Base-by-base conservation (phyloP, 2,329 filamentous ascomycete species). In the Phialocephala subalpina region DNA sequence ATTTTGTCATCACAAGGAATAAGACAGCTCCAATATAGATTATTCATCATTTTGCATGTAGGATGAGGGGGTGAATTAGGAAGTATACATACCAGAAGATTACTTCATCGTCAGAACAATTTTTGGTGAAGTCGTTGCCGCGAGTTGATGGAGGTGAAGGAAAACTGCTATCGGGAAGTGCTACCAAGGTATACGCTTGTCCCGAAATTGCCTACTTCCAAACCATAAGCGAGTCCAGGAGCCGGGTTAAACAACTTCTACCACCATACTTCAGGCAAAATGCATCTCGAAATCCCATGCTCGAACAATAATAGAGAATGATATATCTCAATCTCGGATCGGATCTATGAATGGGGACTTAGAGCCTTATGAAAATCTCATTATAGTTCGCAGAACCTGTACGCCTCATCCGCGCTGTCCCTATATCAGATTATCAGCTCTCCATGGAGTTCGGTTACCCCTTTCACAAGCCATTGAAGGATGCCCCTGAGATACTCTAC, bases 11-110 rank as follows among this genome's bases (percentile, higher is more conserved):
- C 73, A 75, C 67, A 64, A 69, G 53, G 61, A 67, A 71, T 77
- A 76, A 73, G 76, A 78, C 76, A 78, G 76, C 76, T 78, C 76
- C 76, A 78, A 78, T 77, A 77, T 67, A 62, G 62, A 64, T 63
- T 59, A 62, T 71, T 73, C 72, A 73, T 74, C 70, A 74, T 67
- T 40, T 69, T 64, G 60, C 62, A 53, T 61, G 45, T 29, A 25
- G 33, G 45, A 55, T 12, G 58, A 36, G 52, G 18, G 25, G 25
- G 49, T 29, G 8, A 52, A 56, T 22, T 16, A 53, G 18, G 40
- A 56, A 25, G 52, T n/a, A 58, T 63, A 67, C 68, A 62, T 72
- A 72, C 70, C 60, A 45, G 25, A 45, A 61, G 38, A 64, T 47
- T 52, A 68, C 64, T 58, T 22, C 38, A 61, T 42, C 18, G 22